Evolutionary conservation across 2,329 filamentous ascomycete genomes (phyloP).

Genomic region (Fusarium keratoplasticum): DNA sequence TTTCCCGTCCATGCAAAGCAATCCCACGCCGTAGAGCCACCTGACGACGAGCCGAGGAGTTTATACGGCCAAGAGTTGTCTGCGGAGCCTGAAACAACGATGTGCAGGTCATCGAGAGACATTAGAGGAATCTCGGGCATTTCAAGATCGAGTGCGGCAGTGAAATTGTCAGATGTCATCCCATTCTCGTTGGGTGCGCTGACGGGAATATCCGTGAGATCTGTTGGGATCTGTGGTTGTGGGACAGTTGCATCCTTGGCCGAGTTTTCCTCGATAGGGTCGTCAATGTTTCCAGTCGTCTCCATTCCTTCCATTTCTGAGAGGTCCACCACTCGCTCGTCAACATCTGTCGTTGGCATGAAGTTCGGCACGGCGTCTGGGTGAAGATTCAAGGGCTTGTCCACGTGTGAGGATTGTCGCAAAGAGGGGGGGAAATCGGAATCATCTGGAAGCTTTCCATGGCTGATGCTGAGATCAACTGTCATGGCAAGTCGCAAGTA

Average conservation of each 20-base stretch:
- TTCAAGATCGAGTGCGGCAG: neutral
- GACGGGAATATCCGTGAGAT: neutral
- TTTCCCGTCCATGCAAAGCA: neutral
- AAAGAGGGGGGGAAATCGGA: slow-evolving; percentile 37
- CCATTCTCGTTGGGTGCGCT: neutral
- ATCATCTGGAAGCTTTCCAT: slow-evolving; percentile 39
- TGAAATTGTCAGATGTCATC: neutral
- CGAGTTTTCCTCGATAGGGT: neutral
- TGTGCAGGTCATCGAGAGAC: neutral
- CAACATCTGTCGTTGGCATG: neutral
- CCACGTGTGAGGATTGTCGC: slow-evolving; percentile 1
- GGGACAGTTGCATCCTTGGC: neutral
- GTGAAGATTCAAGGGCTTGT: neutral
- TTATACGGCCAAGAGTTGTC: neutral
- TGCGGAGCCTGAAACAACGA: neutral
- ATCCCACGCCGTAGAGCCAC: neutral
- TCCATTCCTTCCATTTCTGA: neutral
- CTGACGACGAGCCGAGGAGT: neutral
- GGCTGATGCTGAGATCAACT: slow-evolving; percentile 41
- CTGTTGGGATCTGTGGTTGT: neutral
- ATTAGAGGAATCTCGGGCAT: neutral
- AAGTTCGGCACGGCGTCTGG: neutral
- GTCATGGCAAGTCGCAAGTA: slow-evolving; percentile 38
- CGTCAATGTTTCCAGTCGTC: neutral
- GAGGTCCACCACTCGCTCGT: neutral